Percentiles rank a stretch among this genome's conserved stretches.
phyloP scores from a whole-genome alignment of 768 basidiomycete species.

The Agrocybe praecox region DNA sequence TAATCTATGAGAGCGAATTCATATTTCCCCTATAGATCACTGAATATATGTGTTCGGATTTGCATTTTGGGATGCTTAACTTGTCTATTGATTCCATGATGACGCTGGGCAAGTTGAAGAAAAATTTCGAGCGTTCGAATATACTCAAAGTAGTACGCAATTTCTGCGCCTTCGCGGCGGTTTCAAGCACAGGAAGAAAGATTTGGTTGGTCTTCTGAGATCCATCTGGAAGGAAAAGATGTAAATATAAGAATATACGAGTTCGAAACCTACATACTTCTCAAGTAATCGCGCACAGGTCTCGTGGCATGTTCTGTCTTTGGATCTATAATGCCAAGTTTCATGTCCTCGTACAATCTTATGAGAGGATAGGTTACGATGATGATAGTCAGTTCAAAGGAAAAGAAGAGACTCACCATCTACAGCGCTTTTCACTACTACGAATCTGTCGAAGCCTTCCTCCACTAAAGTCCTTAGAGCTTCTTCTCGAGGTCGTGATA shows the following conservation, averaged over 20 bases:
- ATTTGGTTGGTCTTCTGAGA: conserved; percentile 92
- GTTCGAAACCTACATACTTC: conserved; percentile 53
- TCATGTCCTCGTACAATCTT: conserved; percentile 94
- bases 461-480: conserved; percentile 94
- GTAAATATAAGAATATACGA: background rate
- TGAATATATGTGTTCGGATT: background rate
- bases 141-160: conserved; percentile 89
- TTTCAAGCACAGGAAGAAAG: conserved; percentile 94
- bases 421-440: conserved; percentile 92
- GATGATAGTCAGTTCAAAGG: conserved; percentile 1
- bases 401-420: conserved; percentile 67
- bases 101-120: conserved; percentile 94
- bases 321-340: conserved; percentile 78
- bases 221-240: conserved; percentile 53
- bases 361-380: conserved; percentile 8
- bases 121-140: conserved; percentile 97
- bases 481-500: conserved; percentile 88
- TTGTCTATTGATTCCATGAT: conserved; percentile 88
- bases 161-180: conserved; percentile 90
- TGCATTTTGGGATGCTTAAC: conserved; percentile 43
- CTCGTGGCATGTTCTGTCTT: conserved; percentile 81
- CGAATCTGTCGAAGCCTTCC: conserved; percentile 96
- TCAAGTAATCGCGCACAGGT: conserved; percentile 79
- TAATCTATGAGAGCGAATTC: conserved; percentile 93
- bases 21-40: conserved; percentile 74